Evolutionary conservation across 1,139 yeast species (phyloP).

Genomic region (Pneumocystis murina): DNA sequence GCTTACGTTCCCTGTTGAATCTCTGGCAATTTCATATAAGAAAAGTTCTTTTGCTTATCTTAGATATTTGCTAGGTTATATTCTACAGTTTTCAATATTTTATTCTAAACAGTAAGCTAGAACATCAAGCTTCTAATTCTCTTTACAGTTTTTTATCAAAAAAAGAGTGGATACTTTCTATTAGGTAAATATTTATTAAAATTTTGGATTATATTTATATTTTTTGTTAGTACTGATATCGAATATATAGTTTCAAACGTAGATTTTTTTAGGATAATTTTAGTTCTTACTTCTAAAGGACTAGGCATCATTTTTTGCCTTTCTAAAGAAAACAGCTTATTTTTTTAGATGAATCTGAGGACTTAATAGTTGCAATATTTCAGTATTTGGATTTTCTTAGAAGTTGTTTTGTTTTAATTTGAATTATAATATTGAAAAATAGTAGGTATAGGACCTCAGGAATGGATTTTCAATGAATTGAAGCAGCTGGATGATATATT

Average conservation of each 20-base stretch:
- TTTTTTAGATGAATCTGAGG: conserved; percentile 39
- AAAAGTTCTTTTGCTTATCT: conserved; percentile 54
- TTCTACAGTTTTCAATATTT: background rate
- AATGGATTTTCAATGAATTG: conserved; percentile 39
- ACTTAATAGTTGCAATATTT: conserved; percentile 44
- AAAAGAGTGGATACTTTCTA: conserved; percentile 63
- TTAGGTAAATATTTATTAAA: conserved; percentile 59
- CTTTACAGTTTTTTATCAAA: conserved; percentile 52
- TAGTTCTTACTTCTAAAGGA: background rate
- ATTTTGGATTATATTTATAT: conserved; percentile 57
- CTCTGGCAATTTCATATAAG: conserved; percentile 48
- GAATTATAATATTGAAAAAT: background rate
- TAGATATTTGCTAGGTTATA: conserved; percentile 59
- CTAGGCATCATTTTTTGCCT: background rate
- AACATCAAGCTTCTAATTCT: conserved; percentile 79
- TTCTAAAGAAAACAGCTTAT: background rate
- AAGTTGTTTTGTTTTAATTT: background rate
- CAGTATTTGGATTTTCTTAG: conserved; percentile 54
- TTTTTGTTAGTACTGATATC: conserved; percentile 55
- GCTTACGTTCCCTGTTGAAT: conserved; percentile 59
- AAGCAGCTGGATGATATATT: conserved; percentile 32
- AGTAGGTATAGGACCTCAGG: conserved; percentile 38
- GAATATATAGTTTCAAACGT: conserved; percentile 50
- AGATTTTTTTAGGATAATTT: background rate
- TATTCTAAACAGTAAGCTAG: background rate